phyloP scores from a whole-genome alignment of 1,139 yeast genomes.

The Scheffersomyces stambukii region DNA sequence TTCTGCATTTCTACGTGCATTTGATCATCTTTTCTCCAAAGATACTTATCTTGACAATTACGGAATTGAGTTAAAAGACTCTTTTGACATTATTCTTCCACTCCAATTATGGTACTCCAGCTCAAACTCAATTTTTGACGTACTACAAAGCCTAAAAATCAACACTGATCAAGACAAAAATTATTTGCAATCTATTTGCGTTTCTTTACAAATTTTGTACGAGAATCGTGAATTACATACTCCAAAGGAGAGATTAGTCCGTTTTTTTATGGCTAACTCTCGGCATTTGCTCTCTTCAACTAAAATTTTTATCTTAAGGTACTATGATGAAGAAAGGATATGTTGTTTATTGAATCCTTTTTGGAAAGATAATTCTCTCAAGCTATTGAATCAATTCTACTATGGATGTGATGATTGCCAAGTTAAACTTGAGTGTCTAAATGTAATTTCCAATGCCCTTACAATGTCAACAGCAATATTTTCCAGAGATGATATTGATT shows the following conservation, averaged over 20 bases:
- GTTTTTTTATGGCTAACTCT: conserved; percentile 38
- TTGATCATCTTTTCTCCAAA: conserved; percentile 32
- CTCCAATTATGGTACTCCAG: conserved; percentile 50
- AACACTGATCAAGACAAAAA: conserved; percentile 29
- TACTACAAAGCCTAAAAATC: conserved; percentile 18
- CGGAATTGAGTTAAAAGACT: conserved; percentile 10
- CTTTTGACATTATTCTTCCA: conserved; percentile 25
- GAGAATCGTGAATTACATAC: conserved; percentile 39
- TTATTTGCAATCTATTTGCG: conserved; percentile 33
- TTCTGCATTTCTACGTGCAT: conserved; percentile 27
- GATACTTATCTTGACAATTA: conserved; percentile 18
- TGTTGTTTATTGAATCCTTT: conserved; percentile 52
- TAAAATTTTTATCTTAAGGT: conserved; percentile 39
- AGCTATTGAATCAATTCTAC: conserved; percentile 47
- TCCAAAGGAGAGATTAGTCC: conserved; percentile 41
- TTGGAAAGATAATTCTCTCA: conserved; percentile 49
- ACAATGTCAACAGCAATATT: conserved; percentile 29
- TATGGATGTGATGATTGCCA: conserved; percentile 18
- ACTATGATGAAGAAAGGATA: conserved; percentile 45
- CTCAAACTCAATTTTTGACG: conserved; percentile 39
- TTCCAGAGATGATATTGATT: conserved; percentile 19
- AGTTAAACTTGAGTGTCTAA: conserved; percentile 38
- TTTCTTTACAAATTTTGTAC: conserved; percentile 29
- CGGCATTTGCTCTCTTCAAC: conserved; percentile 31
- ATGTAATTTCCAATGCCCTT: conserved; percentile 41